Base-by-base conservation (phyloP, 2,329 filamentous ascomycete genomes). In the Alternaria metachromatica region DNA sequence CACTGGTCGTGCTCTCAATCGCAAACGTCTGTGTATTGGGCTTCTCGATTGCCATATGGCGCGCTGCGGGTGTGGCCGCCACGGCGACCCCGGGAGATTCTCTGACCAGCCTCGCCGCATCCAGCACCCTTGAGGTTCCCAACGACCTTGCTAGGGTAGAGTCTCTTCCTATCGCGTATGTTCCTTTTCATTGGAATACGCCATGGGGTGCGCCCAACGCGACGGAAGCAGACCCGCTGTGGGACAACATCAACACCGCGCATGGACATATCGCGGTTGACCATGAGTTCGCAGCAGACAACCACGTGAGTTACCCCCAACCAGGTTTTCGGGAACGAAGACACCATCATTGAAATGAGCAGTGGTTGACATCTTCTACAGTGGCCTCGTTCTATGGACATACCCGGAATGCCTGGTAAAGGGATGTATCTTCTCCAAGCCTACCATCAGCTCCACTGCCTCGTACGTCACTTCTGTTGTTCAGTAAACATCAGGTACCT, bases 221-320 rank as follows among this genome's bases (percentile, higher is more conserved):
- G 28, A 68, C 65, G 8, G 66, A 71, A 21, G 68, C 60, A 11
- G 67, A 74, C 37, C 44, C 46, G 13, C 62, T 72, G 13, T 77
- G 74, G 74, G 64, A 75, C 9, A 58, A 49, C 2, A 75, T 77
- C 46, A 62, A 64, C 20, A 70, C 70, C 8, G 61, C 72, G 13
- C 74, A 77, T 55, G 74, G 74, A 20, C 68, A 75, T 50, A 66
- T 77, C 15, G 70, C 74, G 12, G 63, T 76, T 15, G 74, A 76
- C 49, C 65, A 63, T 12, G 20, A 68, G 45, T 72, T 66, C 66
- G 74, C 74, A 4, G 58, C 57, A 21, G 43, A 48, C 51, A 70
- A 63, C 21, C 44, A 49, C 50, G 62, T 63, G 60, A 70, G 60
- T 64, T 20, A 43, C n/a, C 30, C 13, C 30, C 28, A 15, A 20